Percentiles rank a stretch among this genome's conserved stretches.
Evolutionary conservation across 345 rosid genomes (phyloP).

Genomic region (Acer saccharum): DNA sequence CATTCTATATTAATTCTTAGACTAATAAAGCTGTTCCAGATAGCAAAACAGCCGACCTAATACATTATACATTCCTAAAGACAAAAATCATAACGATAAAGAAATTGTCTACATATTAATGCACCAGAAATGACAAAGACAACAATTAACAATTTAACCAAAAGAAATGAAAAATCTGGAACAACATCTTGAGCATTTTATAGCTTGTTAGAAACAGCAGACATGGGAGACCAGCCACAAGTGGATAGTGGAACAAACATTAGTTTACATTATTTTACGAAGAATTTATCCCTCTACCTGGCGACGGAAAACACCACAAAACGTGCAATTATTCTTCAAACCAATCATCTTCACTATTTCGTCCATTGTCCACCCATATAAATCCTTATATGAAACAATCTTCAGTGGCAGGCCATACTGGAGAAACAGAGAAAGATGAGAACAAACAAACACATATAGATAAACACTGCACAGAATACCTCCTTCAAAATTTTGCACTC

Average conservation of each 20-base stretch:
- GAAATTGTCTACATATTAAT: neutral
- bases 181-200: neutral
- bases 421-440: neutral
- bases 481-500: neutral
- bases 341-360: slow-evolving; percentile 97
- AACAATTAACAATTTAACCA: too few species aligned
- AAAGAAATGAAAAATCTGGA: too few species aligned
- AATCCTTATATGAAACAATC: slow-evolving; percentile 92
- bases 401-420: slow-evolving; percentile 90
- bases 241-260: neutral
- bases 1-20: neutral
- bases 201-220: neutral
- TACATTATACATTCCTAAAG: neutral
- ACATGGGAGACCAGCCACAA: too few species aligned
- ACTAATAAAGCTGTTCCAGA: neutral
- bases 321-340: slow-evolving; percentile 91
- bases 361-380: slow-evolving; percentile 99
- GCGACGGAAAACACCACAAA: slow-evolving; percentile 93
- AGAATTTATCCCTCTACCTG: slow-evolving; percentile 50
- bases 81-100: neutral
- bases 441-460: neutral
- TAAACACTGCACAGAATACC: neutral
- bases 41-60: neutral
- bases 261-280: neutral
- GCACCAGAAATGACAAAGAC: neutral